These are phyloP conservation scores for Alternaria gaisen DNA, from an alignment of 2,329 filamentous ascomycete genomes.

Conservation along the genomic window DNA sequence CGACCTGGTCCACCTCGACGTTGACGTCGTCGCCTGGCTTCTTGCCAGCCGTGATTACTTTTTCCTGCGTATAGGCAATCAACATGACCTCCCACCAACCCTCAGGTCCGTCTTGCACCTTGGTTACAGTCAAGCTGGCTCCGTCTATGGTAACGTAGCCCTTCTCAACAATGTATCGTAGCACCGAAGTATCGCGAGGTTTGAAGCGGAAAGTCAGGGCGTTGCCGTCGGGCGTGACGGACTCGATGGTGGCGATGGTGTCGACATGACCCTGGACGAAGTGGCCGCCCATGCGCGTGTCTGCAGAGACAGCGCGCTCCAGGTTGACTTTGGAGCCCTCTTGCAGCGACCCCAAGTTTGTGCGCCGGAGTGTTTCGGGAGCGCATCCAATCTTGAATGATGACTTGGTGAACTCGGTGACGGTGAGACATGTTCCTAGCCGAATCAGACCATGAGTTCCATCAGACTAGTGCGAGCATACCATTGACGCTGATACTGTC, in stretches of 20 bases:
- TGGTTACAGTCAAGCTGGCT: constrained; percentile 90
- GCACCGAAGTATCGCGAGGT: constrained; percentile 72
- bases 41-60: constrained; percentile 84
- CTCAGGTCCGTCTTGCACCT: constrained; percentile 78
- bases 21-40: constrained; percentile 83
- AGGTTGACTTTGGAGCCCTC: constrained; percentile 81
- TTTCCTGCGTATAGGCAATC: constrained; percentile 94
- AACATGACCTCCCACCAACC: constrained; percentile 97
- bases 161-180: constrained; percentile 94
- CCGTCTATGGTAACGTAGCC: constrained; percentile 95
- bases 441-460: neutral
- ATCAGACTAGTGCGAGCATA: constrained; percentile 30
- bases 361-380: constrained; percentile 93
- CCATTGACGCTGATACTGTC: constrained; percentile 97
- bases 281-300: constrained; percentile 96
- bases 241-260: constrained; percentile 78
- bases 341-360: constrained; percentile 83
- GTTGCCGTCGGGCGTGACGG: constrained; percentile 83
- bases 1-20: constrained; percentile 89
- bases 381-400: constrained; percentile 92
- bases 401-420: constrained; percentile 72
- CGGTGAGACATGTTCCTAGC: constrained; percentile 84
- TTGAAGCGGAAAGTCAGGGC: constrained; percentile 85
- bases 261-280: constrained; percentile 99
- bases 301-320: constrained; percentile 88